Evolutionary conservation across 2,329 filamentous ascomycete genomes (phyloP), one percentile per base, ranked within the genome.

Genomic region (Tolypocladium nubicola): DNA sequence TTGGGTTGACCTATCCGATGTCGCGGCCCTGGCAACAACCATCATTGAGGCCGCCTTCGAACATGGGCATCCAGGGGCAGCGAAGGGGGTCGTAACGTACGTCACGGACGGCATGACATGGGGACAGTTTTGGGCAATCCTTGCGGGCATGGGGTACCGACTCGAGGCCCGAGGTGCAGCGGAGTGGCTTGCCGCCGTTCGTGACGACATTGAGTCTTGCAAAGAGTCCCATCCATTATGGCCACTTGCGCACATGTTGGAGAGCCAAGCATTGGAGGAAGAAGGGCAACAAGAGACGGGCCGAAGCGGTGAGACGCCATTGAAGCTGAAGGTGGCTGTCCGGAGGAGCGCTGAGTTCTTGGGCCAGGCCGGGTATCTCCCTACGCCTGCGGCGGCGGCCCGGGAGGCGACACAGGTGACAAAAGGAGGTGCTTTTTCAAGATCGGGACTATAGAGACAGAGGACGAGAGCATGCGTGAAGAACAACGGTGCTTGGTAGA

Each of bases 1-100:
- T 9, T 38, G 59, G 57, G 9, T 63, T 38, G 41, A 52, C 8
- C 14, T 62, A 3, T 56, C 59, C 11, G 61, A 62, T 33, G 61
- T 56, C 8, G 55, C 58, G 8, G 39, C 54, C 14, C 55, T 54
- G 45, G 60, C 60, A 8, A 38, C 54, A 8, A 56, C 45, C 11
- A 59, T 61, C 30, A 55, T 62, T 35, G 47, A 54, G 21, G 41
- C 56, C 3, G 58, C 40, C 5, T 38, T 58, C 16, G 26, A 43
- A 23, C 23, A 10, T 9, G 19, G 16, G 9, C 23, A 47, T 10
- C 49, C 57, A 26, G 23, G 4, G 13, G 9, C 3, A 33, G 49
- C 8, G 4, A 23, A 5, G 5, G n/a, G 8, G 14, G 37, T 39
- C 14, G 37, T 57, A 21, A 49, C 16, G 8, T 50, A 58, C 13